These are phyloP conservation scores for Sporisorium scitamineum DNA, from an alignment of 1,284 basidiomycete species.

Conservation along the genomic window DNA sequence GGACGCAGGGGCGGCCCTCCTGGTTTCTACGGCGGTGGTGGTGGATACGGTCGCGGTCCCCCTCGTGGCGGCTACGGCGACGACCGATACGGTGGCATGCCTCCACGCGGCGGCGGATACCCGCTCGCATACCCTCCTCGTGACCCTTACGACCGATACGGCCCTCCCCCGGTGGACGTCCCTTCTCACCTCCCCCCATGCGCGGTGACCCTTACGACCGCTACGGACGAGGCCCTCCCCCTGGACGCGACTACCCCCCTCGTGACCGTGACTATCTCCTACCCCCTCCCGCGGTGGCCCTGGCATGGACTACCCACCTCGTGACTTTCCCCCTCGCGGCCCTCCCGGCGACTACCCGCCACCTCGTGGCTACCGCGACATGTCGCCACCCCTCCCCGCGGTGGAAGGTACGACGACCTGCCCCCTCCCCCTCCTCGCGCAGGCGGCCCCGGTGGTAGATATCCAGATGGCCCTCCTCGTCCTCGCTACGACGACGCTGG, in stretches of 20 bases:
- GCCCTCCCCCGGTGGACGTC: conserved; percentile 56
- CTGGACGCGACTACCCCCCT: conserved; percentile 51
- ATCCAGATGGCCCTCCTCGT: conserved; percentile 39
- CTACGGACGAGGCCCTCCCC: conserved; percentile 47
- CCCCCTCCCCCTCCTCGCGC: conserved; percentile 55
- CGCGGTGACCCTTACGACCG: conserved; percentile 52
- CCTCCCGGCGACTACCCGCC: conserved; percentile 58
- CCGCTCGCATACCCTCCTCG: conserved; percentile 65
- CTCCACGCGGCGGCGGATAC: conserved; percentile 75
- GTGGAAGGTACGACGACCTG: conserved; percentile 51
- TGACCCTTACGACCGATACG: conserved; percentile 67
- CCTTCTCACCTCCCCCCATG: conserved; percentile 51
- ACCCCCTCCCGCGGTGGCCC: conserved; percentile 44
- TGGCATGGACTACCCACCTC: conserved; percentile 55
- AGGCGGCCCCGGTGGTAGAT: conserved; percentile 36
- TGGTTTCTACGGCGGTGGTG: conserved; percentile 49
- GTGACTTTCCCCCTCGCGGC: conserved; percentile 54
- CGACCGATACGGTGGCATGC: conserved; percentile 78
- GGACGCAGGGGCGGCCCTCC: conserved; percentile 71
- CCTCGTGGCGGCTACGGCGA: conserved; percentile 48
- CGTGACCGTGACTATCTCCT: conserved; percentile 48
- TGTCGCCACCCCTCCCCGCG: conserved; percentile 51
- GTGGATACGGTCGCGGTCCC: conserved; percentile 35
- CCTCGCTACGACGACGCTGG: conserved; percentile 49
- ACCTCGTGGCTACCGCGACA: conserved; percentile 51